Percentiles rank a stretch among this genome's conserved stretches.
Conservation (phyloP, 2,329 filamentous ascomycete genomes). For the Colletotrichum godetiae region DNA sequence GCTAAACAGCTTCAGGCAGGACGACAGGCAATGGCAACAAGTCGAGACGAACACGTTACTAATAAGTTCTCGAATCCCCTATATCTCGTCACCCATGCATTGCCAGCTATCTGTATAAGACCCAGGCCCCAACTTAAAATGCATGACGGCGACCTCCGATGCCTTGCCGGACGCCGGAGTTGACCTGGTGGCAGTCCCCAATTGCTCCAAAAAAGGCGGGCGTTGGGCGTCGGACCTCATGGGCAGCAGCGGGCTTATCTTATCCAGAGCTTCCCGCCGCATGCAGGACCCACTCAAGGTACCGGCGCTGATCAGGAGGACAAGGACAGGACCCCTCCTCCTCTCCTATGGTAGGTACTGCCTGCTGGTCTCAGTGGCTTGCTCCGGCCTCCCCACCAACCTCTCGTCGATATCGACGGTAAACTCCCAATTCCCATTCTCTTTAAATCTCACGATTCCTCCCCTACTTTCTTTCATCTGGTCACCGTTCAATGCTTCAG, state of each 20-base stretch:
- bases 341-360: background rate
- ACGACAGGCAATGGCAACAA: background rate
- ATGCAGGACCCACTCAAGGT: conserved; percentile 30
- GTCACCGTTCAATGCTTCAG: background rate
- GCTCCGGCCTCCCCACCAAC: conserved; percentile 7
- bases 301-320: conserved; percentile 34
- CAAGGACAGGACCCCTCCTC: conserved; percentile 30
- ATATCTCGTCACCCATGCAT: conserved; percentile 1
- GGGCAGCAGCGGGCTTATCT: conserved; percentile 16
- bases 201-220: background rate
- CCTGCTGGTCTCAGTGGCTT: background rate
- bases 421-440: background rate
- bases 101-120: background rate
- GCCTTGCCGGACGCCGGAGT: conserved; percentile 27
- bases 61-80: background rate
- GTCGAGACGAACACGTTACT: conserved; percentile 22
- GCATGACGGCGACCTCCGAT: conserved; percentile 33
- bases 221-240: background rate
- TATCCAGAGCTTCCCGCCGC: conserved; percentile 31
- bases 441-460: conserved; percentile 17
- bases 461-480: background rate
- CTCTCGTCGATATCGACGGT: conserved; percentile 2
- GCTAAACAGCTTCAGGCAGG: background rate
- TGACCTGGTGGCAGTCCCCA: conserved; percentile 11
- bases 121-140: background rate